phyloP scores from a whole-genome alignment of 225 moss, liverwort and hornwort species.

The Physcomitrium patens region DNA sequence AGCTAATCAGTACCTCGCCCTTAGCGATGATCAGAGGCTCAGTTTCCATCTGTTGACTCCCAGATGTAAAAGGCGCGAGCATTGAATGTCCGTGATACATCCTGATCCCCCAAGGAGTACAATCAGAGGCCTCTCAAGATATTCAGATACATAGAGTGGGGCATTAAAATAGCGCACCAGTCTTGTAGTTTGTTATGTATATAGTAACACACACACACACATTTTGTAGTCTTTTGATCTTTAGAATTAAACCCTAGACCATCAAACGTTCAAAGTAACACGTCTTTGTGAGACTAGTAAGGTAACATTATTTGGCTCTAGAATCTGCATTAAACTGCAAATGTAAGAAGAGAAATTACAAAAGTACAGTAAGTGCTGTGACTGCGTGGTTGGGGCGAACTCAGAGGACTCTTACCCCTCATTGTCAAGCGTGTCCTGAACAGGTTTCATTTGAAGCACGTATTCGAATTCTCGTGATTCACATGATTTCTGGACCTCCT shows the following conservation, averaged over 20 bases:
- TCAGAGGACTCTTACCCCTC: conserved; percentile 25
- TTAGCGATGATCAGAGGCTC: conserved; percentile 70
- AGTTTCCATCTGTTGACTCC: conserved; percentile 51
- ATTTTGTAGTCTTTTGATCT: too few relatives aligned
- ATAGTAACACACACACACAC: background rate
- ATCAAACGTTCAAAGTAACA: background rate
- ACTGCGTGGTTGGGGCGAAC: background rate
- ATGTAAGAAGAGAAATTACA: background rate
- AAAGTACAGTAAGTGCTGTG: background rate
- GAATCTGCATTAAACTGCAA: background rate
- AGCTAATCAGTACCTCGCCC: conserved; percentile 60
- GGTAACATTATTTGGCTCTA: background rate
- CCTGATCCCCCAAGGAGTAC: conserved; percentile 30
- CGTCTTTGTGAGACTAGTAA: background rate
- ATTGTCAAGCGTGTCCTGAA: conserved; percentile 4
- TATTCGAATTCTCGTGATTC: conserved; percentile 9
- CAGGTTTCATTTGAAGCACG: conserved; percentile 17
- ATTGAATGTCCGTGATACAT: conserved; percentile 58
- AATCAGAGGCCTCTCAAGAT: conserved; percentile 1
- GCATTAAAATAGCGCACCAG: background rate
- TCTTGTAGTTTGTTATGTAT: conserved; percentile 3
- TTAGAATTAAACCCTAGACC: background rate
- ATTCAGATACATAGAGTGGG: background rate
- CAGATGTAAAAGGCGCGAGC: conserved; percentile 97
- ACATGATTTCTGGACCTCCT: conserved; percentile 5